Percentiles rank a stretch among this genome's conserved stretches.
phyloP scores from a whole-genome alignment of 306 rosid species.

The Prunus padus region DNA sequence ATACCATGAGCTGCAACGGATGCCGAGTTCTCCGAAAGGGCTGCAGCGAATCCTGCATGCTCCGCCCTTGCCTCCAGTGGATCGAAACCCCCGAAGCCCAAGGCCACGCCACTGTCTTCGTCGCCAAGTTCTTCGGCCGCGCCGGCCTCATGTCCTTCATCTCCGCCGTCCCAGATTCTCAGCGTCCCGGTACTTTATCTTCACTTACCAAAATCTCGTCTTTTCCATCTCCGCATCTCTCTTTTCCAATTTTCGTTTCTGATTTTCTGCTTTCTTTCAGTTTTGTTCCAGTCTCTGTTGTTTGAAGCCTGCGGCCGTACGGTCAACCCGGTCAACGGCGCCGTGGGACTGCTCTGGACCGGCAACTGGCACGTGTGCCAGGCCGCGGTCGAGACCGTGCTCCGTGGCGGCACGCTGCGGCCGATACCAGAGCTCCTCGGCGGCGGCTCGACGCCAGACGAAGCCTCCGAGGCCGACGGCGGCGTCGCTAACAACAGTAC shows the following conservation, averaged over 20 bases:
- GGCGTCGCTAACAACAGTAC: slow-evolving; percentile 37
- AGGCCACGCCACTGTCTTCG: slow-evolving; percentile 94
- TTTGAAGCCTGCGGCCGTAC: slow-evolving; percentile 90
- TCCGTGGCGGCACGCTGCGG: slow-evolving; percentile 65
- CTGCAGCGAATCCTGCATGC: slow-evolving; percentile 86
- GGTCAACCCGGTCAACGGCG: slow-evolving; percentile 83
- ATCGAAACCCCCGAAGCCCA: slow-evolving; percentile 86
- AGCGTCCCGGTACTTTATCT: slow-evolving; percentile 60
- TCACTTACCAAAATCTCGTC: too few relatives aligned
- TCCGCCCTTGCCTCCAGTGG: slow-evolving; percentile 91
- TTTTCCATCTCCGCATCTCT: not conserved
- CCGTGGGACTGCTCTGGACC: slow-evolving; percentile 79
- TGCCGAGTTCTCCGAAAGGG: slow-evolving; percentile 98
- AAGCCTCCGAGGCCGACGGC: slow-evolving; percentile 49
- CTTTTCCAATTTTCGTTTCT: not conserved
- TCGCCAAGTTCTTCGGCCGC: slow-evolving; percentile 98
- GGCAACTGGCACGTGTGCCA: slow-evolving; percentile 93
- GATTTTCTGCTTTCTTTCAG: slow-evolving; percentile 30
- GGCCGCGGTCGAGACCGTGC: slow-evolving; percentile 84
- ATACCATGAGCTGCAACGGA: slow-evolving; percentile 91
- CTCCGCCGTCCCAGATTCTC: slow-evolving; percentile 81
- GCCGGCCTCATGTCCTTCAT: slow-evolving; percentile 99
- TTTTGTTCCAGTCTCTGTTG: slow-evolving; percentile 73
- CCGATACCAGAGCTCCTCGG: slow-evolving; percentile 62
- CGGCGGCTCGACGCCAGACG: slow-evolving; percentile 21